Evolutionary conservation across 352 stramenopile species (phyloP).

Genomic region (Globisporangium orthogonon): DNA sequence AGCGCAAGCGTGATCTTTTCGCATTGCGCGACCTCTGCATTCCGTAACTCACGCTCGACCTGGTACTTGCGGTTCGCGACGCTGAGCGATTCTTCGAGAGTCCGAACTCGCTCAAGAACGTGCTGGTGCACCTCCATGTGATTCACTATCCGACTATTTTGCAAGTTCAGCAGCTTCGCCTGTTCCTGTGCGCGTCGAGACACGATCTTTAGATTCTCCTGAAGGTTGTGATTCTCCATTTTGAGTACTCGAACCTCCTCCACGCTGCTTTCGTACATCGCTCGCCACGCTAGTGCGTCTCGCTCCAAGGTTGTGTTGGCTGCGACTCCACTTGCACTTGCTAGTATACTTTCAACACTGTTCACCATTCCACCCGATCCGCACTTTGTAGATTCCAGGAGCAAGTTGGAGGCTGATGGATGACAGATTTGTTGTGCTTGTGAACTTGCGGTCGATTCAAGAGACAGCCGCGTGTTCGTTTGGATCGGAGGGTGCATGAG

Average conservation of each 20-base stretch:
- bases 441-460: neutral
- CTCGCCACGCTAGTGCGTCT: conserved; percentile 14
- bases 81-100: conserved; percentile 36
- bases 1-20: conserved; percentile 47
- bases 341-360: neutral
- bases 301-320: neutral
- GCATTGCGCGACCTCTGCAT: conserved; percentile 45
- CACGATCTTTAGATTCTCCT: conserved; percentile 52
- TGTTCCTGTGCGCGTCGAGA: conserved; percentile 56
- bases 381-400: neutral
- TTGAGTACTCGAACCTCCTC: conserved; percentile 22
- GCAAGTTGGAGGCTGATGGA: neutral
- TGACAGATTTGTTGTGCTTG: neutral
- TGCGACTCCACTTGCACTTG: neutral
- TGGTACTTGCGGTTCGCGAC: conserved; percentile 32
- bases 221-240: conserved; percentile 24
- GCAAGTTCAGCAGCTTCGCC: conserved; percentile 54
- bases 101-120: conserved; percentile 35
- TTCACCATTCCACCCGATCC: neutral
- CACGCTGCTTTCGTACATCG: conserved; percentile 17
- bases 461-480: neutral
- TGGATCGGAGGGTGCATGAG: too few relatives aligned
- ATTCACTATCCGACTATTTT: conserved; percentile 40
- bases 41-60: conserved; percentile 44
- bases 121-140: conserved; percentile 57